Base-by-base conservation (phyloP, 2,329 filamentous ascomycete genomes). In the Volutella citrinella region DNA sequence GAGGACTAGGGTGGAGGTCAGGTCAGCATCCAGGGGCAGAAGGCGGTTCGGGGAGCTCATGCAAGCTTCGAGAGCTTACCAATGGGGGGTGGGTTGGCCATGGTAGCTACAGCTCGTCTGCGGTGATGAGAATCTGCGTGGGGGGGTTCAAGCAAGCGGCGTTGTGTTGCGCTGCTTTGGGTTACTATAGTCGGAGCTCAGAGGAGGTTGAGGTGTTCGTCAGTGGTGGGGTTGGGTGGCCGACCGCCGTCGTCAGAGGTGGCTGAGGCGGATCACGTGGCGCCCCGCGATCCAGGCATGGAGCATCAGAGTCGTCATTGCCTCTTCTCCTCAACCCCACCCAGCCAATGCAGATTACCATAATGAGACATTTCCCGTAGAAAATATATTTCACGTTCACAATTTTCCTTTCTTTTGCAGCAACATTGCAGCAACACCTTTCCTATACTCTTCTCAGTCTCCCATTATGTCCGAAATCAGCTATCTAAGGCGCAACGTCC, bases 1-100 rank as follows among this genome's bases (percentile, higher is more conserved):
- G 78, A 98, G 91, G 63, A 98, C 93, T 97, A 49, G 20, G 37
- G 32, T 35, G 24, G 20, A 16, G 21, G 36, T 37, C 35, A 37
- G 36, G 48, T 49, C 46, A 55, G 51, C 51, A 49, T 42, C 25
- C 20, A 15, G 29, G 27, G 28, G 43, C 40, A 47, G 42, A 45
- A 36, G 42, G 27, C 41, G 27, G 25, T 27, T 21, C 33, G 19
- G 32, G 18, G 31, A 34, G 32, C 36, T 37, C 29, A 40, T 20
- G 32, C 35, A 25, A 16, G 30, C 34, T 31, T 12, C 11, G 24
- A 30, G 9, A 22, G 62, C 68, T 54, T 65, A 76, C 72, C 72
- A 63, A 78, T 78, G 52, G 74, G 73, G 48, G 72, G 66, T 46
- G 64, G 64, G 49, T 63, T 63, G 40, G 72, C 66, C 74, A 77